Evolutionary conservation across 208 protist species (phyloP).

Genomic region (Crithidia fasciculata): DNA sequence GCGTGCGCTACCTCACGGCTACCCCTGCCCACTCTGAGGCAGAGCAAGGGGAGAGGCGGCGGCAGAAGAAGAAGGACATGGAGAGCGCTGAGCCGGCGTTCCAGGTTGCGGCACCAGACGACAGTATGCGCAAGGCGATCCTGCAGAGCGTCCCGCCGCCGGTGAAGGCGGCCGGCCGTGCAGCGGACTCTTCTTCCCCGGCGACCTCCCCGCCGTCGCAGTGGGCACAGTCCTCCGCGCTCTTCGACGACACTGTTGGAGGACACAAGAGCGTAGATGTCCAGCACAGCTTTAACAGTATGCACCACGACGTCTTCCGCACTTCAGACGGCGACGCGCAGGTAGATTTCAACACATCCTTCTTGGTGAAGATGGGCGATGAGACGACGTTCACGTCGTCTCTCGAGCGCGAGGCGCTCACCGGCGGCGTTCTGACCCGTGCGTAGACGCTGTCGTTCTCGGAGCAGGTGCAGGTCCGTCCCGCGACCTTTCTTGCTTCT

Average conservation of each 20-base stretch:
- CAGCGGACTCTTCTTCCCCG: background rate
- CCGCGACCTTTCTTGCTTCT: no score
- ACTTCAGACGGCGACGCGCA: constrained; percentile 11
- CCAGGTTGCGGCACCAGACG: constrained; percentile 18
- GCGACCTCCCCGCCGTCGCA: background rate
- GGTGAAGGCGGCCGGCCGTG: no score
- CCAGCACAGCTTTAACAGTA: constrained; percentile 25
- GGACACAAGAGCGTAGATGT: background rate
- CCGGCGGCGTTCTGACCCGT: constrained; percentile 26
- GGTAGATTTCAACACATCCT: constrained; percentile 65
- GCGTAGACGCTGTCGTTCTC: background rate
- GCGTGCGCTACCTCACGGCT: constrained; percentile 26
- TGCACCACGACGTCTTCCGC: constrained; percentile 36
- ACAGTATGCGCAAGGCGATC: constrained; percentile 17
- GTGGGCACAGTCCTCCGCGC: constrained; percentile 23
- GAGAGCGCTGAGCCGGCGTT: background rate
- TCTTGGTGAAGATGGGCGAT: constrained; percentile 84
- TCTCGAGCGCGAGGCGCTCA: constrained; percentile 48
- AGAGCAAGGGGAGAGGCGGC: constrained; percentile 18
- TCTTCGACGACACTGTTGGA: constrained; percentile 30
- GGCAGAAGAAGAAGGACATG: constrained; percentile 2
- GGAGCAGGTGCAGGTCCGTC: background rate
- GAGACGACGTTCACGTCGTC: constrained; percentile 74
- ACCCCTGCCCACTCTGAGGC: background rate
- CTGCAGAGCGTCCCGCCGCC: constrained; percentile 22